Percentiles rank a stretch among this genome's conserved stretches.
Conservation (phyloP, 108 stramenopile species). For the Pseudonitzschia multiseries region DNA sequence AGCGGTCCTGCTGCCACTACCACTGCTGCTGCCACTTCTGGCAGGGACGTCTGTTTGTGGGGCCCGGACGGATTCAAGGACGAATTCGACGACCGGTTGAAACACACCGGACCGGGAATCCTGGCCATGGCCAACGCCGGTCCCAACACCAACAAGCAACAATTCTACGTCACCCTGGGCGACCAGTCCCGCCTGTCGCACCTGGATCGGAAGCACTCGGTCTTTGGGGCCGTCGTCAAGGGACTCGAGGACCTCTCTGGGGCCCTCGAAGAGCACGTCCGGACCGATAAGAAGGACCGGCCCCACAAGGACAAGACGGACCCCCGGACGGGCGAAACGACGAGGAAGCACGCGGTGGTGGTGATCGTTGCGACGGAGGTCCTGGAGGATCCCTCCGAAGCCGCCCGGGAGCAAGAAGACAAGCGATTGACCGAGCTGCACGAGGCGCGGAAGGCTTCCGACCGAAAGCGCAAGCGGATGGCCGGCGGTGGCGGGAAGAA, state of each 20-base stretch:
- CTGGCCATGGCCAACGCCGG: conserved; percentile 96
- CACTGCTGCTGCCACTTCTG: no score
- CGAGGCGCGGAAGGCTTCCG: conserved; percentile 23
- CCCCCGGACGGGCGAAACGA: not conserved
- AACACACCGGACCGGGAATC: conserved; percentile 65
- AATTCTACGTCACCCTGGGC: conserved; percentile 97
- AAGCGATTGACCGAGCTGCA: conserved; percentile 47
- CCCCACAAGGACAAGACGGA: conserved; percentile 20
- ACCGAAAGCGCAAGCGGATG: conserved; percentile 19
- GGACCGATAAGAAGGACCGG: conserved; percentile 74
- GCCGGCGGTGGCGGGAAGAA: not conserved
- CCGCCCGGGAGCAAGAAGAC: conserved; percentile 65
- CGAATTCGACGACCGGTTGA: conserved; percentile 92
- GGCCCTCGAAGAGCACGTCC: conserved; percentile 36
- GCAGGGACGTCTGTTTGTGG: conserved; percentile 81
- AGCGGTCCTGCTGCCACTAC: no score
- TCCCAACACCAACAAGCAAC: conserved; percentile 81
- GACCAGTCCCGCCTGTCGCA: conserved; percentile 55
- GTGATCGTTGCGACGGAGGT: conserved; percentile 57
- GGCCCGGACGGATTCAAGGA: conserved; percentile 70
- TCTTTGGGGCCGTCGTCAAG: conserved; percentile 92
- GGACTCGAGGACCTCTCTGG: conserved; percentile 68
- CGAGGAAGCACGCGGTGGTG: conserved; percentile 34
- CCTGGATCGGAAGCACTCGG: conserved; percentile 95
- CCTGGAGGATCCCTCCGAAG: conserved; percentile 67